A percentile compares a stretch with the other conserved stretches of the same genome.
Conservation (phyloP, 1,284 basidiomycete species). For the Cryptococcus hybrid region DNA sequence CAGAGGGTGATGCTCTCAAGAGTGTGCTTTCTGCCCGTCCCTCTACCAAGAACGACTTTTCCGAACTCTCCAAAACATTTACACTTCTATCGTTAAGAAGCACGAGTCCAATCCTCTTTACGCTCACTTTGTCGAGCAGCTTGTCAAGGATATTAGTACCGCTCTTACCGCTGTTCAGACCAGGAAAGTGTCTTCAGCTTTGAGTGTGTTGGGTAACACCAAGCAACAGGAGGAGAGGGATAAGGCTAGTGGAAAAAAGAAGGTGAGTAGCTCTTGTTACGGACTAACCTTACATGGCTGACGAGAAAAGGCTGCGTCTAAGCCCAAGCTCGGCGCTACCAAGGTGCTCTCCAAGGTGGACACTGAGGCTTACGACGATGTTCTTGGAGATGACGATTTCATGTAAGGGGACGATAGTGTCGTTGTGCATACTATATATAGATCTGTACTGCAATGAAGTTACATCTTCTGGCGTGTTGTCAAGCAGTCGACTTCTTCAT, state of each 20-base stretch:
- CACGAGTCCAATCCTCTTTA: conserved; percentile 80
- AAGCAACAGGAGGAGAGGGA: conserved; percentile 88
- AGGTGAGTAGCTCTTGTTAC: conserved; percentile 51
- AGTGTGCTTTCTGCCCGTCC: conserved; percentile 69
- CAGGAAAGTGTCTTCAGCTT: conserved; percentile 73
- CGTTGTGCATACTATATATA: background rate
- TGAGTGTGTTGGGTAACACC: conserved; percentile 85
- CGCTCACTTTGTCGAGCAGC: conserved; percentile 73
- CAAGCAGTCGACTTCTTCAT: no score
- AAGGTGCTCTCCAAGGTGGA: conserved; percentile 66
- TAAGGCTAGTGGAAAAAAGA: conserved; percentile 84
- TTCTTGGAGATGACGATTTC: conserved; percentile 62
- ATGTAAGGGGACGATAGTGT: conserved; percentile 26
- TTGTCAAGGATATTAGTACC: conserved; percentile 67
- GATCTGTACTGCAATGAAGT: background rate
- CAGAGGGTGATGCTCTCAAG: conserved; percentile 53
- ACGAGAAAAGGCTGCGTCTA: conserved; percentile 51
- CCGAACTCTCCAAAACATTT: conserved; percentile 68
- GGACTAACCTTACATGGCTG: background rate
- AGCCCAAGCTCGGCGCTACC: conserved; percentile 73
- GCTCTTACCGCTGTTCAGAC: conserved; percentile 84
- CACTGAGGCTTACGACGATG: conserved; percentile 74
- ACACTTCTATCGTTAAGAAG: conserved; percentile 68
- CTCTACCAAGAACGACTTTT: conserved; percentile 81
- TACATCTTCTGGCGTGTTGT: no score